Evolutionary conservation across 73 alveolate species (phyloP).

Genomic region (Uronychia setigera): DNA sequence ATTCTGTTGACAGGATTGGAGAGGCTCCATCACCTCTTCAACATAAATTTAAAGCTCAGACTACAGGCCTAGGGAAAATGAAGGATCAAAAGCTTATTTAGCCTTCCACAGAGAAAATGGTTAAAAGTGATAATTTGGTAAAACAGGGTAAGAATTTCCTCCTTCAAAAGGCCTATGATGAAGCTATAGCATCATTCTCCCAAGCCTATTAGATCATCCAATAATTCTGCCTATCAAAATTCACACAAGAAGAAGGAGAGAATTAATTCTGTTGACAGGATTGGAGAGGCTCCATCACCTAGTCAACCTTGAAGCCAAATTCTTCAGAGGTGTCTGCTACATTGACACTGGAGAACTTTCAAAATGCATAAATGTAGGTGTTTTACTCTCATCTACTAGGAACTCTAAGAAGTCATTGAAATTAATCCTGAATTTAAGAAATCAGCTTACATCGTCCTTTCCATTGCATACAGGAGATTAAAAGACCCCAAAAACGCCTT

Average conservation of each 20-base stretch:
- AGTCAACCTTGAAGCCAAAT: slow-evolving; percentile 19
- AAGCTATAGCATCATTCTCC: slow-evolving; percentile 21
- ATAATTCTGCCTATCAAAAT: too few species aligned
- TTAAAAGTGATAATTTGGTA: background rate
- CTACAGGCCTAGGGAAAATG: background rate
- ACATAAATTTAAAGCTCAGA: too few species aligned
- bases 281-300: background rate
- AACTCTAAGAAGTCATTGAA: slow-evolving; percentile 16
- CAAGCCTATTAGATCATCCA: too few species aligned
- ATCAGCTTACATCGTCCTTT: slow-evolving; percentile 26
- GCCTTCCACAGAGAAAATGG: background rate
- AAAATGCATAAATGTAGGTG: slow-evolving; percentile 11
- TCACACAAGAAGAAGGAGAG: background rate
- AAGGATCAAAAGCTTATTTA: too few species aligned
- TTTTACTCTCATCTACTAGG: background rate
- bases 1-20: background rate
- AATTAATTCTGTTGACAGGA: background rate
- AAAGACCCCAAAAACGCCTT: slow-evolving; percentile 11
- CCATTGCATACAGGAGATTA: slow-evolving; percentile 25
- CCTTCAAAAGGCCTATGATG: slow-evolving; percentile 16
- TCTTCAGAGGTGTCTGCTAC: slow-evolving; percentile 36
- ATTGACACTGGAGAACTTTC: slow-evolving; percentile 14
- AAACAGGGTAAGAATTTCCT: slow-evolving; percentile 20
- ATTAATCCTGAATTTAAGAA: slow-evolving; percentile 15
- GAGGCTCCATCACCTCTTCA: background rate